Percentiles rank a stretch among this genome's conserved stretches.
phyloP scores from a whole-genome alignment of 1,139 yeast species.

The Debaryomyces fabryi region DNA sequence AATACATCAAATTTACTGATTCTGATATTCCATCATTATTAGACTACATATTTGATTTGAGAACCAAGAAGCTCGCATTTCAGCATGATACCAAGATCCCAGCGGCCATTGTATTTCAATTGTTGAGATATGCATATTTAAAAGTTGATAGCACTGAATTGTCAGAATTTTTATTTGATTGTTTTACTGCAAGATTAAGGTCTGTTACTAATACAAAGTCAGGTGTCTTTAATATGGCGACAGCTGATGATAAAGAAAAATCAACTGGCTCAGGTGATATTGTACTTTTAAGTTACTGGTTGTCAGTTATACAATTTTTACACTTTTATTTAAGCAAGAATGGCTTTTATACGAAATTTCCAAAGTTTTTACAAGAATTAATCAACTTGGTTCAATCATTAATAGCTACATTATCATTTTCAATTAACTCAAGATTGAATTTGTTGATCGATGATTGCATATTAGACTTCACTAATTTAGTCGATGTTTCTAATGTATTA shows the following conservation, averaged over 20 bases:
- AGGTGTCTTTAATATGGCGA: slow-evolving; percentile 56
- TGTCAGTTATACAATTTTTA: slow-evolving; percentile 65
- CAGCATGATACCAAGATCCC: slow-evolving; percentile 64
- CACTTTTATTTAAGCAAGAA: slow-evolving; percentile 66
- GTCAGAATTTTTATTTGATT: slow-evolving; percentile 59
- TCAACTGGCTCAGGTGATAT: slow-evolving; percentile 60
- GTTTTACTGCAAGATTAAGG: slow-evolving; percentile 63
- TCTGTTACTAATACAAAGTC: slow-evolving; percentile 61
- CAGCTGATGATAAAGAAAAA: slow-evolving; percentile 25
- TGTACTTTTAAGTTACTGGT: slow-evolving; percentile 72
- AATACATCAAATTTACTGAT: slow-evolving; percentile 62
- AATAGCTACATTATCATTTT: slow-evolving; percentile 63
- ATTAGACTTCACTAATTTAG: slow-evolving; percentile 63
- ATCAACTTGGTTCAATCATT: slow-evolving; percentile 61
- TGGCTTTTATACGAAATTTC: slow-evolving; percentile 55
- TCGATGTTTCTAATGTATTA: slow-evolving; percentile 60
- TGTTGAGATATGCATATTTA: slow-evolving; percentile 63
- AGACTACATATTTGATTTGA: slow-evolving; percentile 54
- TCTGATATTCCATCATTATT: slow-evolving; percentile 65
- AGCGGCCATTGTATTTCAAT: slow-evolving; percentile 68
- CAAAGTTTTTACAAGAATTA: slow-evolving; percentile 61
- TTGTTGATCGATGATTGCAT: slow-evolving; percentile 63
- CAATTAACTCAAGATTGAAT: slow-evolving; percentile 63
- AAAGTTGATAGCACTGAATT: slow-evolving; percentile 55
- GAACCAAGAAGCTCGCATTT: slow-evolving; percentile 30